phyloP scores from a whole-genome alignment of 202 grass and related monocot species.

The Carex arenaria region DNA sequence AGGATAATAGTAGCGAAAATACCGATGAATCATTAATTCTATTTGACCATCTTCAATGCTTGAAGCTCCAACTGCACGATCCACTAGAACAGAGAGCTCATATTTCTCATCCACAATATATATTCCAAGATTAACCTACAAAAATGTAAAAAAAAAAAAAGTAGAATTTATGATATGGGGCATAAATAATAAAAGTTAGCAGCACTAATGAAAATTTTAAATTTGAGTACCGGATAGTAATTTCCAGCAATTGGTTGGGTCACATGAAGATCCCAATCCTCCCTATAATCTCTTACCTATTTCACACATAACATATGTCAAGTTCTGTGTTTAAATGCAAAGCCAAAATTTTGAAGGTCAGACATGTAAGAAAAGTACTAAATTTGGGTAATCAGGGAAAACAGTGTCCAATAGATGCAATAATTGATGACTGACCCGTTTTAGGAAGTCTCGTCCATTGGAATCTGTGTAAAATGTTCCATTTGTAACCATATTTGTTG shows the following conservation, averaged over 20 bases:
- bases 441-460: slow-evolving; percentile 91
- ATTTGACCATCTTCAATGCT: slow-evolving; percentile 84
- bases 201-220: background rate
- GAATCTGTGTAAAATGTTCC: slow-evolving; percentile 85
- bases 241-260: slow-evolving; percentile 91
- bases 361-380: slow-evolving; percentile 4
- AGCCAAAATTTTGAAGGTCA: background rate
- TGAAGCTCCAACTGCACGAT: slow-evolving; percentile 87
- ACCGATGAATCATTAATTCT: slow-evolving; percentile 96
- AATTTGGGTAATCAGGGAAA: background rate
- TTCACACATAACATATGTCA: background rate
- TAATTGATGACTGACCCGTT: slow-evolving; percentile 50
- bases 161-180: background rate
- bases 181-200: background rate
- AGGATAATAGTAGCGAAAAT: background rate
- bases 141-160: background rate
- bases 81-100: slow-evolving; percentile 78
- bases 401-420: background rate
- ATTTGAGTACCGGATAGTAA: slow-evolving; percentile 73
- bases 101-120: slow-evolving; percentile 65
- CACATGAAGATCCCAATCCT: slow-evolving; percentile 85
- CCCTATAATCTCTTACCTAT: slow-evolving; percentile 79
- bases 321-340: background rate
- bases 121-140: slow-evolving; percentile 75
- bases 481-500: slow-evolving; percentile 77